Evolutionary conservation across 2,329 filamentous ascomycete genomes (phyloP).

Genomic region (Capronia americana): DNA sequence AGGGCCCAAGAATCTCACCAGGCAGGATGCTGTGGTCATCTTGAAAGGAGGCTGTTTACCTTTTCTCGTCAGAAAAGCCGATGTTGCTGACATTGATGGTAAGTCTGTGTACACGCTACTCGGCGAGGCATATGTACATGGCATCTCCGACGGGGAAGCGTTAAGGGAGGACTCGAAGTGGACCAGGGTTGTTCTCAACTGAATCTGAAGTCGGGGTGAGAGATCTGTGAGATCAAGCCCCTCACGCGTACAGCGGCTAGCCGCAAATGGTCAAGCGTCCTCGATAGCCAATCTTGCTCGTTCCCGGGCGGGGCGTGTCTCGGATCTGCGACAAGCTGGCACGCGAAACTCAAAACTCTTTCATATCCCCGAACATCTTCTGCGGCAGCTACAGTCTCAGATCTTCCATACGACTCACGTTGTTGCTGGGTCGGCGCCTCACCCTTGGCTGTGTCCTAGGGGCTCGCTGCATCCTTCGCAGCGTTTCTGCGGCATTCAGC

Average conservation of each 20-base stretch:
- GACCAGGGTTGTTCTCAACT: not conserved
- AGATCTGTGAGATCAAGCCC: not conserved
- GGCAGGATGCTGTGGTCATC: not conserved
- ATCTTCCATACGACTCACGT: constrained; percentile 8
- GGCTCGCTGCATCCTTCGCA: not conserved
- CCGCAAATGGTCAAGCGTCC: not conserved
- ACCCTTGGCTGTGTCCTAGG: not conserved
- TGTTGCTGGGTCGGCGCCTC: constrained; percentile 18
- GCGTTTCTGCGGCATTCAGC: constrained; percentile 17
- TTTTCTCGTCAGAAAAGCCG: not conserved
- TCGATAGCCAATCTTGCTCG: constrained; percentile 3
- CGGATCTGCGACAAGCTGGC: constrained; percentile 9
- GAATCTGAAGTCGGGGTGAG: not conserved
- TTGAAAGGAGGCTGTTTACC: not conserved
- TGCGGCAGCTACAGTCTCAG: constrained; percentile 24
- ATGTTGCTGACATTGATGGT: not conserved
- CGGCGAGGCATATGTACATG: not conserved
- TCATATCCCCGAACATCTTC: constrained; percentile 7
- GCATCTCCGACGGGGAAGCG: not conserved
- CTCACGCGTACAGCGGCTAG: not conserved
- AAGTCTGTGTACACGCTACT: not conserved
- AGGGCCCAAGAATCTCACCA: not conserved
- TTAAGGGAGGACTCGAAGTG: not conserved
- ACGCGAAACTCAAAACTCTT: constrained; percentile 16
- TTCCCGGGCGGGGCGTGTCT: not conserved